Conservation (phyloP, 2,329 filamentous ascomycete species). For the Alternaria sp. region DNA sequence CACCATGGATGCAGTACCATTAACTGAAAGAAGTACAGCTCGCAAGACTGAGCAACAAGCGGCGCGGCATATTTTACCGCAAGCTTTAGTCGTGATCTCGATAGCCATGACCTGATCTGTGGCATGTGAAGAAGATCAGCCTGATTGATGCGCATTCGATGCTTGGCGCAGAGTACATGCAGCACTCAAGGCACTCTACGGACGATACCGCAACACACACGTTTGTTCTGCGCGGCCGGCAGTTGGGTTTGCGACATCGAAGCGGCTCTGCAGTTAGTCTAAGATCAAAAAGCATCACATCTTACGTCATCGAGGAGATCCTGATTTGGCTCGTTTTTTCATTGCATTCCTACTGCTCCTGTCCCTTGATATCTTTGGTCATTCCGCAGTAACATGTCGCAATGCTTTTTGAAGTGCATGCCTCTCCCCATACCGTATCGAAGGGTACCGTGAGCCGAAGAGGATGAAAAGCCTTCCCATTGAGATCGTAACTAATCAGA, state of each 20-base stretch:
- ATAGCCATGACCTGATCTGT: background rate
- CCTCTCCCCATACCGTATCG: constrained; percentile 26
- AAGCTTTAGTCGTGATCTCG: background rate
- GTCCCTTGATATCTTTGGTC: constrained; percentile 23
- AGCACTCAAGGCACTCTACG: background rate
- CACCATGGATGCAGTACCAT: background rate
- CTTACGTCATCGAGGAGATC: constrained; percentile 1
- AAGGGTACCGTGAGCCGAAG: constrained; percentile 29
- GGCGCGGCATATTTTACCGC: background rate
- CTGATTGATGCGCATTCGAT: constrained; percentile 3
- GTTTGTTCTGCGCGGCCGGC: background rate
- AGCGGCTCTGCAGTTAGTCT: background rate
- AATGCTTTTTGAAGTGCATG: constrained; percentile 42
- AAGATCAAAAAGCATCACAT: constrained; percentile 7
- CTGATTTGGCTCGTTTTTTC: constrained; percentile 32
- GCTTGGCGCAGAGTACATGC: constrained; percentile 18
- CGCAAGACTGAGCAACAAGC: background rate
- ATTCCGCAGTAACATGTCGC: constrained; percentile 28
- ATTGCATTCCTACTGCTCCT: constrained; percentile 35
- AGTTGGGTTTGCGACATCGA: background rate
- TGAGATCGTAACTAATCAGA: constrained; percentile 47
- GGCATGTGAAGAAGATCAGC: constrained; percentile 5
- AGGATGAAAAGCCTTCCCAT: constrained; percentile 44
- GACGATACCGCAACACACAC: constrained; percentile 11
- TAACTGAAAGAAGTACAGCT: background rate